These are phyloP conservation scores for Lentinula aciculospora DNA, from an alignment of 768 basidiomycete species.

Conservation along the genomic window DNA sequence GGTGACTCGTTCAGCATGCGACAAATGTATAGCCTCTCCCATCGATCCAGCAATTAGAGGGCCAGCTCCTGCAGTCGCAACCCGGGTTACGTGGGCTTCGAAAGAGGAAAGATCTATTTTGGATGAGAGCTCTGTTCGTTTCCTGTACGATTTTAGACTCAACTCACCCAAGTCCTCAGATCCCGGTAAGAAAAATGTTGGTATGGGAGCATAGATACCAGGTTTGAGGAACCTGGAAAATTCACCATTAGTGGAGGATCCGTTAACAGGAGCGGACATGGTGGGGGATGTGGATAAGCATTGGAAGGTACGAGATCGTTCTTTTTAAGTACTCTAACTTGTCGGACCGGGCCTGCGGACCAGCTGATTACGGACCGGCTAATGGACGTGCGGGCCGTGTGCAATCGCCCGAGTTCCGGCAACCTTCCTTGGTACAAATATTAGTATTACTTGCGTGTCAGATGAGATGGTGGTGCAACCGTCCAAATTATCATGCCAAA, in stretches of 20 bases:
- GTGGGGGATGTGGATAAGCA: slow-evolving; percentile 2
- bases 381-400: background rate
- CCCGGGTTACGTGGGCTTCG: slow-evolving; percentile 56
- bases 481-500: background rate
- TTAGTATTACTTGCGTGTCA: no score
- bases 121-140: slow-evolving; percentile 7
- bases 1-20: slow-evolving; percentile 58
- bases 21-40: slow-evolving; percentile 79
- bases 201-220: slow-evolving; percentile 84
- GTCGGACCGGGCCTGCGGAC: slow-evolving; percentile 1
- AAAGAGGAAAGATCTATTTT: slow-evolving; percentile 60
- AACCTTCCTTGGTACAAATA: background rate
- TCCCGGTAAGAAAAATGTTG: slow-evolving; percentile 72
- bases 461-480: background rate
- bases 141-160: background rate
- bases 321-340: background rate
- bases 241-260: slow-evolving; percentile 10
- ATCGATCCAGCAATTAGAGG: slow-evolving; percentile 77
- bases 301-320: background rate
- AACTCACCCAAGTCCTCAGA: slow-evolving; percentile 79
- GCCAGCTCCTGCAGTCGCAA: slow-evolving; percentile 62
- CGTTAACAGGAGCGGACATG: slow-evolving; percentile 36
- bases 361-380: background rate
- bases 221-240: slow-evolving; percentile 54
- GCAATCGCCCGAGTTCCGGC: background rate